Conservation (phyloP, 192 early-diverging fungal species). For the Entomortierella chlamydospora region DNA sequence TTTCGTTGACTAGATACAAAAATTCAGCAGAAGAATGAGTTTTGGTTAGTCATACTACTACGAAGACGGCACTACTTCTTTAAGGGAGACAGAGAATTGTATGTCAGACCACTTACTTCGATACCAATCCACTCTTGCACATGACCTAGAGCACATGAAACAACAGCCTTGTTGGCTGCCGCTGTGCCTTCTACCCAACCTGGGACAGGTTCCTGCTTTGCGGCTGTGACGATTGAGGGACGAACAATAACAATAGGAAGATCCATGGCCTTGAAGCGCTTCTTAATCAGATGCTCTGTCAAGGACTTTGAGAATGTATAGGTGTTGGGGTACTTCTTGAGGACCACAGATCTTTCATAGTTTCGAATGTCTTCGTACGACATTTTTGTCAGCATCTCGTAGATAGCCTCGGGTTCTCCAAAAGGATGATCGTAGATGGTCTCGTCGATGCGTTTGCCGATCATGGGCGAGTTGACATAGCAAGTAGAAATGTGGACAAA, state of each 20-base stretch:
- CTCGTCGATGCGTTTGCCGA: conserved; percentile 25
- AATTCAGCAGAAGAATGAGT: no score
- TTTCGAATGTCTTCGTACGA: conserved; percentile 45
- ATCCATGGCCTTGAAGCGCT: conserved; percentile 43
- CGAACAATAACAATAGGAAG: conserved; percentile 51
- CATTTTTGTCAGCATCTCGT: conserved; percentile 28
- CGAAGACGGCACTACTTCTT: neutral
- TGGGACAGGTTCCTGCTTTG: conserved; percentile 30
- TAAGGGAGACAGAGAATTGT: no score
- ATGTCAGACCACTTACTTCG: conserved; percentile 15
- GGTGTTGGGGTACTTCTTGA: conserved; percentile 57
- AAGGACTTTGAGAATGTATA: conserved; percentile 62
- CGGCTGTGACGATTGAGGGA: conserved; percentile 46
- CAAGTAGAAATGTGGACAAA: conserved; percentile 49
- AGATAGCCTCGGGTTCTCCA: conserved; percentile 35
- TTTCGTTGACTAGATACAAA: no score
- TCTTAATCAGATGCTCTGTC: conserved; percentile 59
- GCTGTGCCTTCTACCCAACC: conserved; percentile 51
- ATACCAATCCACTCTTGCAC: conserved; percentile 50
- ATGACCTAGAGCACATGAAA: conserved; percentile 40
- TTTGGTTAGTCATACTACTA: no score
- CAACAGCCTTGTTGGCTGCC: conserved; percentile 42
- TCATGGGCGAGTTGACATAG: conserved; percentile 46
- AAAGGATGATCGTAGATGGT: conserved; percentile 34
- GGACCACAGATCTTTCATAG: conserved; percentile 40